Evolutionary conservation across 495 filamentous ascomycete genomes (phyloP).

Genomic region (Aspergillus egyptiacus): DNA sequence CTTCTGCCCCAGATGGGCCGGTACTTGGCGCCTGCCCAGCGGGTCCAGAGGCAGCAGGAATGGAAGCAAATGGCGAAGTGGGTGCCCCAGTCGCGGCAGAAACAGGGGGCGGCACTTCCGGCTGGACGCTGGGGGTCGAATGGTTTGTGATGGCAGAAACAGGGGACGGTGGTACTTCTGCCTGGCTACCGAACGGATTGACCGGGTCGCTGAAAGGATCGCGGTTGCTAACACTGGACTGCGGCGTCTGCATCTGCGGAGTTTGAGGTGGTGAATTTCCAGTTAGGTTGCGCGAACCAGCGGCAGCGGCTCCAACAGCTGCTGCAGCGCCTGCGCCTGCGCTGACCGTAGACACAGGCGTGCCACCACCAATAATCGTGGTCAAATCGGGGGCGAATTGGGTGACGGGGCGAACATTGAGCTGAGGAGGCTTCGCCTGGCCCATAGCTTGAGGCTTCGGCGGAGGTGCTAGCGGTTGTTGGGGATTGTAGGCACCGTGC

Average conservation of each 20-base stretch:
- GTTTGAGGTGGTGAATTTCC: conserved; percentile 34
- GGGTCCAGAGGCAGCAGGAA: conserved; percentile 9
- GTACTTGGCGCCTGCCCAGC: conserved; percentile 23
- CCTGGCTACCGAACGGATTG: conserved; percentile 50
- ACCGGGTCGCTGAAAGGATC: conserved; percentile 45
- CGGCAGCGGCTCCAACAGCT: conserved; percentile 27
- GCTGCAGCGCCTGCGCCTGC: conserved; percentile 28
- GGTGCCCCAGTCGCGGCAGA: neutral
- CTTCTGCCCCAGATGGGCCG: conserved; percentile 16
- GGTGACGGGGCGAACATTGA: conserved; percentile 83
- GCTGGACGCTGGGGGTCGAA: neutral
- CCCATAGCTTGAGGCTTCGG: conserved; percentile 16
- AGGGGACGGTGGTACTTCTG: conserved; percentile 34
- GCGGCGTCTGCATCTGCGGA: conserved; percentile 24
- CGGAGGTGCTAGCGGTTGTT: conserved; percentile 34
- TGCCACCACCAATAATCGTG: conserved; percentile 28
- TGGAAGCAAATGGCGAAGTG: conserved; percentile 2
- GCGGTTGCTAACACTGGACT: conserved; percentile 38
- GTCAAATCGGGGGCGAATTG: conserved; percentile 72
- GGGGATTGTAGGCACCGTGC: conserved; percentile 27
- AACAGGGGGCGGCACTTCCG: neutral
- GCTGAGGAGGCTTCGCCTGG: conserved; percentile 63
- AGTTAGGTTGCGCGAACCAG: conserved; percentile 33
- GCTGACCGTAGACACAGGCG: conserved; percentile 35
- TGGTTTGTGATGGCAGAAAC: conserved; percentile 8